phyloP scores from a whole-genome alignment of 2,329 filamentous ascomycete genomes.

The Xenosphaeropsis pyriputrescens region DNA sequence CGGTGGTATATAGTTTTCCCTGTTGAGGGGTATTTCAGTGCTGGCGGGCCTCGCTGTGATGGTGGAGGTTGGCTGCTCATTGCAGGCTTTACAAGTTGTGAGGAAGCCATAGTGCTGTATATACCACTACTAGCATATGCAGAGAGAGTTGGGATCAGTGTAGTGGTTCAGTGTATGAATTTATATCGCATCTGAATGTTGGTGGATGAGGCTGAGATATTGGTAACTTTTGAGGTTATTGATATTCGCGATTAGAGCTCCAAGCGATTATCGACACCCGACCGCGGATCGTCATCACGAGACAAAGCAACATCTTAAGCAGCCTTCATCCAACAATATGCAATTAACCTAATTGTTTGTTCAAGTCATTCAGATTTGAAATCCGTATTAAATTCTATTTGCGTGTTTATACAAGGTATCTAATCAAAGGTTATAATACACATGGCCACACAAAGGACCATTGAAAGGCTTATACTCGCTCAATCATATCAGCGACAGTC shows the following conservation, averaged over 20 bases:
- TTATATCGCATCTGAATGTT: slow-evolving; percentile 2
- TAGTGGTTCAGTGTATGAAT: not conserved
- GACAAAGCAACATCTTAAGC: too few species aligned
- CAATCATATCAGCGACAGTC: too few species aligned
- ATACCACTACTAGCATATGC: not conserved
- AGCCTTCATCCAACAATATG: too few species aligned
- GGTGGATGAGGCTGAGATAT: not conserved
- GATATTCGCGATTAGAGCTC: not conserved
- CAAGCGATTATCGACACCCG: not conserved
- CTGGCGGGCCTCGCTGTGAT: slow-evolving; percentile 21
- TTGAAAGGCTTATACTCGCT: too few species aligned
- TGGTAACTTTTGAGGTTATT: not conserved
- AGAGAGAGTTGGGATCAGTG: too few species aligned
- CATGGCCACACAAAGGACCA: too few species aligned
- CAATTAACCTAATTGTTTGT: too few species aligned
- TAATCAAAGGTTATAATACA: not conserved
- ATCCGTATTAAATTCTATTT: not conserved
- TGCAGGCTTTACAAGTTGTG: slow-evolving; percentile 15
- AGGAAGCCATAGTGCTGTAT: slow-evolving; percentile 15
- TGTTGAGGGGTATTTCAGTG: slow-evolving; percentile 77
- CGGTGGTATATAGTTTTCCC: slow-evolving; percentile 98
- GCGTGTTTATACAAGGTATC: not conserved
- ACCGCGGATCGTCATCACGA: too few species aligned
- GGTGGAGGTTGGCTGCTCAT: slow-evolving; percentile 9
- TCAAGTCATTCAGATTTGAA: too few species aligned